Percentiles rank a stretch among this genome's conserved stretches.
These are phyloP conservation scores for Stephania japonica DNA, from an alignment of 164 flowering plant genomes.

Conservation along the genomic window DNA sequence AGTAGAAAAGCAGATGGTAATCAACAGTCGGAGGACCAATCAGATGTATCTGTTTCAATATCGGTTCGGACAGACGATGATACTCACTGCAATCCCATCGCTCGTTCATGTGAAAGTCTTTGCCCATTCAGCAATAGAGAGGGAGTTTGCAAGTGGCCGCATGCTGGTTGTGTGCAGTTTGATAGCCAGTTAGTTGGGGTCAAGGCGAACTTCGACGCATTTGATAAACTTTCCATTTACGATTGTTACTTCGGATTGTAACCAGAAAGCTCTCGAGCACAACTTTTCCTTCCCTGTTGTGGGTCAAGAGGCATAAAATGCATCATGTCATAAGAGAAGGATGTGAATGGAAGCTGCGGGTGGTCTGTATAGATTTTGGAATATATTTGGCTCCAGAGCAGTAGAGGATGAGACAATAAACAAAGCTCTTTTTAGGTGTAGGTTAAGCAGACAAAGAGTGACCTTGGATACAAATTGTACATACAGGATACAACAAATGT, in stretches of 20 bases:
- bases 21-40: conserved; percentile 36
- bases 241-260: conserved; percentile 64
- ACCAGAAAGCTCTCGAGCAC: conserved; percentile 8
- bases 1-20: conserved; percentile 26
- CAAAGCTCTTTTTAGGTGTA: background rate
- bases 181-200: conserved; percentile 89
- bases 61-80: conserved; percentile 37
- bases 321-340: background rate
- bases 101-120: conserved; percentile 55
- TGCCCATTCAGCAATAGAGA: conserved; percentile 78
- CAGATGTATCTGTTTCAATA: conserved; percentile 63
- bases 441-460: background rate
- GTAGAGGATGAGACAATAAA: background rate
- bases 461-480: background rate
- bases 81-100: conserved; percentile 32
- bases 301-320: background rate
- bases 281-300: conserved; percentile 1
- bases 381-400: background rate
- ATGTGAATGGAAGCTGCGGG: background rate
- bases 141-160: conserved; percentile 90
- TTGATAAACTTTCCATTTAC: conserved; percentile 75
- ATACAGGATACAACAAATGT: background rate
- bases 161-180: conserved; percentile 85
- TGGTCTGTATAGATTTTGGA: background rate
- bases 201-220: conserved; percentile 90